Conservation (phyloP, 163 green algal genomes). For the Scenedesmus sp. region DNA sequence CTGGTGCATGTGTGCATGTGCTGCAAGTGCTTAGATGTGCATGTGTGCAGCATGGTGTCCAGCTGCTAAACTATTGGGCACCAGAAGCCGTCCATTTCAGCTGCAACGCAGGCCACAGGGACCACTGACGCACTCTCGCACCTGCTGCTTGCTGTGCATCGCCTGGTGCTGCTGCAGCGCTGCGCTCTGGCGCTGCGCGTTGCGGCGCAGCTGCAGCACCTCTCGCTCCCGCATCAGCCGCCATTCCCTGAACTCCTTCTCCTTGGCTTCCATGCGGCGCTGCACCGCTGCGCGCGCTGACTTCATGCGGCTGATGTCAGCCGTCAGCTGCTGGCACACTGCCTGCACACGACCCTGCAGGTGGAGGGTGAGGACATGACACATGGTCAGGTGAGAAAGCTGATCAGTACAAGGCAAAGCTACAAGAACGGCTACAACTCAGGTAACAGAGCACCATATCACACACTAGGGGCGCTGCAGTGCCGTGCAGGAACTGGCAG, state of each 20-base stretch:
- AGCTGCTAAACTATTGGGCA: neutral
- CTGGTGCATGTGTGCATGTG: too few species aligned
- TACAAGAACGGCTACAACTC: too few species aligned
- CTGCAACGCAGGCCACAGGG: neutral
- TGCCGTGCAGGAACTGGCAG: too few species aligned
- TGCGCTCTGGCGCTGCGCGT: slow-evolving; percentile 67
- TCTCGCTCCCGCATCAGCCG: slow-evolving; percentile 70
- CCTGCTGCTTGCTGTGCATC: slow-evolving; percentile 69
- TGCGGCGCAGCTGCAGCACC: slow-evolving; percentile 74
- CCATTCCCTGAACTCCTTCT: slow-evolving; percentile 69
- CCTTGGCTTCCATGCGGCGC: slow-evolving; percentile 58
- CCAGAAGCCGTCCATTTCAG: neutral
- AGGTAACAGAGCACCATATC: too few species aligned
- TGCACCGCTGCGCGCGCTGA: slow-evolving; percentile 78
- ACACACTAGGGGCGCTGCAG: too few species aligned
- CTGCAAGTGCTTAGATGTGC: neutral
- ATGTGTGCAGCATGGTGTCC: neutral
- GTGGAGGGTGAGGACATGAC: neutral
- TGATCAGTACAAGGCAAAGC: too few species aligned
- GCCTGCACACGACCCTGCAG: slow-evolving; percentile 54
- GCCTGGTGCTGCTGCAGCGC: slow-evolving; percentile 78
- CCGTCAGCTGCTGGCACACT: slow-evolving; percentile 71
- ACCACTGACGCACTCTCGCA: neutral
- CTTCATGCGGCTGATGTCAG: slow-evolving; percentile 87
- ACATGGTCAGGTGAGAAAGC: neutral